Conservation (phyloP, 2,329 filamentous ascomycete species). For the Paecilomyces formosus region DNA sequence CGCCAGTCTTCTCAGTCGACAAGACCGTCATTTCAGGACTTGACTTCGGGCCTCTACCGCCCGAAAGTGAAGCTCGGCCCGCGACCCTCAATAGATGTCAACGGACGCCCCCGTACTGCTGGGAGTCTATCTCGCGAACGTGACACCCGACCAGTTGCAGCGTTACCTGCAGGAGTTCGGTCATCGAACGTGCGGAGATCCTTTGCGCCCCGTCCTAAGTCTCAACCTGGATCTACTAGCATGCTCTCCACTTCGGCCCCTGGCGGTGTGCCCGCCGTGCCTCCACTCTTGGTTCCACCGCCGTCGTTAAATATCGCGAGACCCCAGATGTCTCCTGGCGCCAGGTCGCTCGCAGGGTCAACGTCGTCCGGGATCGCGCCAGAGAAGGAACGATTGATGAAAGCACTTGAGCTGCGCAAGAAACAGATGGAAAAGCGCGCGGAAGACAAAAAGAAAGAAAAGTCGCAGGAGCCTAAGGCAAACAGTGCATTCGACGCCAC, state of each 20-base stretch:
- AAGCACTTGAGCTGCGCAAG: constrained; percentile 83
- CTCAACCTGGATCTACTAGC: constrained; percentile 27
- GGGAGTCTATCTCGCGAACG: constrained; percentile 36
- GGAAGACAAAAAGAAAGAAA: constrained; percentile 20
- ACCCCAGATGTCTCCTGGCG: constrained; percentile 29
- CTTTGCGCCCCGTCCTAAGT: constrained; percentile 34
- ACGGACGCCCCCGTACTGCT: constrained; percentile 54
- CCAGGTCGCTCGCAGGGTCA: constrained; percentile 38
- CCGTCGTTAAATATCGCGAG: constrained; percentile 25
- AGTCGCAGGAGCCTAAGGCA: constrained; percentile 8
- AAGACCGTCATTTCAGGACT: constrained; percentile 37
- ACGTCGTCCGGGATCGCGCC: constrained; percentile 60
- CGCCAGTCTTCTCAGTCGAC: constrained; percentile 34
- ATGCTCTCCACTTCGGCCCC: neutral
- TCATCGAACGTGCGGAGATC: constrained; percentile 45
- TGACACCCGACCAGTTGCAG: constrained; percentile 64
- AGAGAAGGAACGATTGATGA: constrained; percentile 89
- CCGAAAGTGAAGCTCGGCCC: constrained; percentile 83
- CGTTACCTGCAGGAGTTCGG: constrained; percentile 74
- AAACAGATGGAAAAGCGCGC: constrained; percentile 55
- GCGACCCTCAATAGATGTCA: constrained; percentile 61
- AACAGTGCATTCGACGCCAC: constrained; percentile 4
- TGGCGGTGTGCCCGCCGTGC: constrained; percentile 13
- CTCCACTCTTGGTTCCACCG: constrained; percentile 32
- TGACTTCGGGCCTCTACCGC: constrained; percentile 31